Conservation (phyloP, 2,329 filamentous ascomycete species). For the Lachnellula subtilissima region DNA sequence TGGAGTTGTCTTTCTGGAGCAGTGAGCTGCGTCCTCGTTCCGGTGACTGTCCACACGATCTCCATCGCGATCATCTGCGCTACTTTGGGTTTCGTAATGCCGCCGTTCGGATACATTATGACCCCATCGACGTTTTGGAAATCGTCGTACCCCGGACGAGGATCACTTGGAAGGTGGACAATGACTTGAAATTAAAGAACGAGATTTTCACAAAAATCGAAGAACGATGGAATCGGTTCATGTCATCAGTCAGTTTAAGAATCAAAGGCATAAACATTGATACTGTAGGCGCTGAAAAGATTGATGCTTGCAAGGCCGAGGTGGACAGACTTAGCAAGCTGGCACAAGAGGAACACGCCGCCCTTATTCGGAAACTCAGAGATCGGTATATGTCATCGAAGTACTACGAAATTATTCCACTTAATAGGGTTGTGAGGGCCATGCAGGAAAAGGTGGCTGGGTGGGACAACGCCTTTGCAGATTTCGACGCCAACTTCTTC, state of each 20-base stretch:
- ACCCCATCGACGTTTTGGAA: constrained; percentile 86
- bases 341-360: constrained; percentile 76
- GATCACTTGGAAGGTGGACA: constrained; percentile 96
- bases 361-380: constrained; percentile 72
- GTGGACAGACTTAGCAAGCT: constrained; percentile 74
- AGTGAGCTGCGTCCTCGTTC: constrained; percentile 70
- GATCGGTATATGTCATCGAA: constrained; percentile 88
- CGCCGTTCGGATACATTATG: constrained; percentile 84
- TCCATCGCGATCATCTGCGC: constrained; percentile 85
- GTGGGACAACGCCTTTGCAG: constrained; percentile 86
- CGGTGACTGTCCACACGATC: constrained; percentile 80
- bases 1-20: constrained; percentile 97
- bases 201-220: constrained; percentile 80
- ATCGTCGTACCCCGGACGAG: constrained; percentile 86
- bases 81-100: constrained; percentile 89
- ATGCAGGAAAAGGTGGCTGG: constrained; percentile 90
- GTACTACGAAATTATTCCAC: constrained; percentile 93
- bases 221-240: constrained; percentile 79
- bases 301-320: constrained; percentile 74
- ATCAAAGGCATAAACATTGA: constrained; percentile 87
- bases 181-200: constrained; percentile 88
- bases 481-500: constrained; percentile 90
- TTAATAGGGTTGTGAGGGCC: constrained; percentile 82
- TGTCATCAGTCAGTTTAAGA: constrained; percentile 76
- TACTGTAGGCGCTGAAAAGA: constrained; percentile 82